Evolutionary conservation across 352 stramenopile species (phyloP), one percentile per base, ranked within the genome.

Genomic region (Phytophthora pinifolia): DNA sequence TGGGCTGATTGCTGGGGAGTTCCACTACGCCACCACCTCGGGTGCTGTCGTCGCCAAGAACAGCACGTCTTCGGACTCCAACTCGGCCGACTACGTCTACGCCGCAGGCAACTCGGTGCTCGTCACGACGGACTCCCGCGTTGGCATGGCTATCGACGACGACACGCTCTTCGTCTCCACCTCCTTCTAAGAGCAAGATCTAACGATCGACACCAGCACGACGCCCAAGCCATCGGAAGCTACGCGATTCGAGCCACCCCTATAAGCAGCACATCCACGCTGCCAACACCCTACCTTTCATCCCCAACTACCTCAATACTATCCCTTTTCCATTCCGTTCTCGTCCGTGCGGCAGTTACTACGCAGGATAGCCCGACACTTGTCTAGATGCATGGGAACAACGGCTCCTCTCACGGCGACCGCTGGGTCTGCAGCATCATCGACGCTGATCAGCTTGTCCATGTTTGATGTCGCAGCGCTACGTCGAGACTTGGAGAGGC

Each of bases 1-100:
- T 25, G 57, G 54, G 8, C 53, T 86, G 8, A 53, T 46, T 7
- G 36, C 49, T 4, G 67, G 67, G 9, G 50, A 59, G 25, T 46
- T 79, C 13, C 79, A 90, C 60, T 90, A 88, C 64, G 76, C 77
- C 7, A 88, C 67, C 6, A 88, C 80, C 9, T 67, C 54, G 2
- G 80, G 78, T 7, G 61, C 53, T 12, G 45, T 88, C 25, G 63
- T 79, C 12, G 25, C 62, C 5, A 29, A 25, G 18, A 29, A 44
- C 4, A 62, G 36, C 44, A 57, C 48, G 2, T 54, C 35, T 2
- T 53, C 39, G 17, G 46, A 59, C 9, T 48, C 39, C 14, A 29
- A 62, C 14, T 63, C 53, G 10, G 53, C 57, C 46, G 69, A 86
- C 22, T 86, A 69, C 50, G 38, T 71, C 36, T 84, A 82, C 43